Conservation (phyloP, 2,329 filamentous ascomycete genomes). For the Nectriaceae sp. region DNA sequence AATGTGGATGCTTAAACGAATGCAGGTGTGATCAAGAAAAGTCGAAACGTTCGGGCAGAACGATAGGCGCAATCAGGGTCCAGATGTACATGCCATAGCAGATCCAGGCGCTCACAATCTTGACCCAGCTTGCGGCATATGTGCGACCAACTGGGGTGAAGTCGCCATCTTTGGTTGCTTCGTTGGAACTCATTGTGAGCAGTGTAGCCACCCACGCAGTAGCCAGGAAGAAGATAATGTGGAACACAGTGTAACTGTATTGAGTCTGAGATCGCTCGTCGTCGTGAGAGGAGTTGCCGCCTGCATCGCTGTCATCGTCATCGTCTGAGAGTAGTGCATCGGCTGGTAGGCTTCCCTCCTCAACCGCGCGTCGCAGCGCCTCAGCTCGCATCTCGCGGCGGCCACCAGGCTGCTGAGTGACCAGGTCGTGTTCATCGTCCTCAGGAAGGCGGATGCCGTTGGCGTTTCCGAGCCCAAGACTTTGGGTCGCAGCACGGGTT, state of each 20-base stretch:
- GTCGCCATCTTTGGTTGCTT: constrained; percentile 63
- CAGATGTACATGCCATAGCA: constrained; percentile 94
- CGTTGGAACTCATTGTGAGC: constrained; percentile 72
- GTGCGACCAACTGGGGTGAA: constrained; percentile 94
- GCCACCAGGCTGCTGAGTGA: constrained; percentile 78
- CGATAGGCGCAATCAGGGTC: constrained; percentile 84
- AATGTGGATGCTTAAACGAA: too few relatives aligned
- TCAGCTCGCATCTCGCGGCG: constrained; percentile 92
- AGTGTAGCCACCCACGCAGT: constrained; percentile 95
- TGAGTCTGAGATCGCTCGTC: constrained; percentile 89
- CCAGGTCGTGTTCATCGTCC: constrained; percentile 83
- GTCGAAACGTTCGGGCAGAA: constrained; percentile 86
- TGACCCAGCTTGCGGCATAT: constrained; percentile 98
- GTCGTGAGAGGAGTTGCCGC: constrained; percentile 68
- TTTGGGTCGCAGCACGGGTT: constrained; percentile 91
- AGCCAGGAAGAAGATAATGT: constrained; percentile 95
- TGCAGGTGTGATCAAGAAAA: constrained; percentile 38
- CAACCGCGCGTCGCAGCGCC: constrained; percentile 86
- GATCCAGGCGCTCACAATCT: constrained; percentile 96
- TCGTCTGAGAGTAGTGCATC: constrained; percentile 80
- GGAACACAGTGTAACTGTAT: constrained; percentile 96
- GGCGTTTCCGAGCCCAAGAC: constrained; percentile 64
- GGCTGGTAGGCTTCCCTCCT: constrained; percentile 88
- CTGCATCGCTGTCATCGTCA: constrained; percentile 66
- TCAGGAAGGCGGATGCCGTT: constrained; percentile 59